Evolutionary conservation across 441 rosid species (phyloP).

Genomic region (Capsella rubella): DNA sequence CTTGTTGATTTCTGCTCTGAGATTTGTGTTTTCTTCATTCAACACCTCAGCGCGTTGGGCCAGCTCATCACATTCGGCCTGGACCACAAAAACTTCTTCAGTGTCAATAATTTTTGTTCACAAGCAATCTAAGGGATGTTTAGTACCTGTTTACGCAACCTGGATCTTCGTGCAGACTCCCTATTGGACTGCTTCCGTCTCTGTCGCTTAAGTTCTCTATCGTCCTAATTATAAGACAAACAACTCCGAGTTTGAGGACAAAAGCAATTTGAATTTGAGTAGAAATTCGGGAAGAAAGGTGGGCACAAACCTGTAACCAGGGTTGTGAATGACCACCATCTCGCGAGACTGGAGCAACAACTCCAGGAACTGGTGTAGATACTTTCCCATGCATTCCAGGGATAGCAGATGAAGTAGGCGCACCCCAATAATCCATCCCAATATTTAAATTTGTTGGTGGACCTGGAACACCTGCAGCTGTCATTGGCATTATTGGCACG

Average conservation of each 20-base stretch:
- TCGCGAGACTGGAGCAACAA: conserved; percentile 65
- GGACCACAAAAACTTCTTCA: conserved; percentile 39
- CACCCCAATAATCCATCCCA: conserved; percentile 95
- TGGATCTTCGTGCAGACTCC: conserved; percentile 95
- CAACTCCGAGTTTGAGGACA: conserved; percentile 7
- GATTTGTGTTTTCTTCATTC: conserved; percentile 82
- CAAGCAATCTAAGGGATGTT: conserved; percentile 17
- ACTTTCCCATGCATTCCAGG: conserved; percentile 77
- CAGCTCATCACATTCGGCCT: conserved; percentile 96
- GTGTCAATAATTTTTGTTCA: conserved; percentile 24
- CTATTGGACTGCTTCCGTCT: conserved; percentile 96
- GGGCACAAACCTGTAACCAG: conserved; percentile 77
- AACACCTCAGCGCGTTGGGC: conserved; percentile 84
- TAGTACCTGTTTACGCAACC: conserved; percentile 95
- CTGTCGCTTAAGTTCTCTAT: conserved; percentile 86
- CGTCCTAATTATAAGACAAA: conserved; percentile 58
- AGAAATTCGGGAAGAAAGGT: not conserved
- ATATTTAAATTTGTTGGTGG: conserved; percentile 91
- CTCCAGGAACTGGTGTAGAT: conserved; percentile 73
- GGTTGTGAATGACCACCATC: conserved; percentile 76
- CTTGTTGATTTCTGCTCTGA: conserved; percentile 77
- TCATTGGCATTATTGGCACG: conserved; percentile 57
- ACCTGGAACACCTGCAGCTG: conserved; percentile 69
- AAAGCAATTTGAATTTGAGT: not conserved
- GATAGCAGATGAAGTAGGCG: conserved; percentile 64